phyloP scores from a whole-genome alignment of 495 filamentous ascomycete species.

The Penicillium coprophilum region DNA sequence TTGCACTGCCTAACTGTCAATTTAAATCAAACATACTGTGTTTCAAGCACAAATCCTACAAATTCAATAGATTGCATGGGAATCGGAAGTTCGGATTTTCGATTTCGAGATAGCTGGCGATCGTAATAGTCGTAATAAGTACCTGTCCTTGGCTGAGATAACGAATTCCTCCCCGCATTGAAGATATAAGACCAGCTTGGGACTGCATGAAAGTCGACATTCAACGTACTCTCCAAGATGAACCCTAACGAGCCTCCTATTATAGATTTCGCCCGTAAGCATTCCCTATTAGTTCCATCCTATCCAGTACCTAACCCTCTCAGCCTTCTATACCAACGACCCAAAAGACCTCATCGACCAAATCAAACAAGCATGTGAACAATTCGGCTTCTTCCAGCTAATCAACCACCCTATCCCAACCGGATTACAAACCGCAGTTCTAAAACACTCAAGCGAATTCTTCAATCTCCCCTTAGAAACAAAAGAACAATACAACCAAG shows the following conservation, averaged over 20 bases:
- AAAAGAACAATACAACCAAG: constrained; percentile 31
- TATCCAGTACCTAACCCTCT: neutral
- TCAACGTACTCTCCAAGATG: neutral
- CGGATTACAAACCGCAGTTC: constrained; percentile 63
- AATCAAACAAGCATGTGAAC: constrained; percentile 20
- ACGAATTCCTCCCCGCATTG: neutral
- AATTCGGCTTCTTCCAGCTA: constrained; percentile 84
- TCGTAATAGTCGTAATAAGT: no score
- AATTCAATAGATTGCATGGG: neutral
- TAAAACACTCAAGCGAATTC: constrained; percentile 65
- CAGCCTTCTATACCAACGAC: constrained; percentile 21
- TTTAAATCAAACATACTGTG: no score
- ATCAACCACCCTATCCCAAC: constrained; percentile 73
- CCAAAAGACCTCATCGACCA: constrained; percentile 9
- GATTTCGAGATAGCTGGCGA: neutral
- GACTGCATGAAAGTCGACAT: neutral
- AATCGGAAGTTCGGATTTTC: neutral
- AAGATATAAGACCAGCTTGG: neutral
- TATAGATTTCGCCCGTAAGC: constrained; percentile 21
- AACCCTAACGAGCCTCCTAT: constrained; percentile 13
- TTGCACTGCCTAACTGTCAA: neutral
- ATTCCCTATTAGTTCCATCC: neutral
- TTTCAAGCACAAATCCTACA: neutral
- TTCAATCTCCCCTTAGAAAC: constrained; percentile 71
- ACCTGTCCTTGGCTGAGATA: neutral